A percentile compares a stretch with the other conserved stretches of the same genome.
Conservation (phyloP, 805 yeast genomes). For the Candida verbasci region DNA sequence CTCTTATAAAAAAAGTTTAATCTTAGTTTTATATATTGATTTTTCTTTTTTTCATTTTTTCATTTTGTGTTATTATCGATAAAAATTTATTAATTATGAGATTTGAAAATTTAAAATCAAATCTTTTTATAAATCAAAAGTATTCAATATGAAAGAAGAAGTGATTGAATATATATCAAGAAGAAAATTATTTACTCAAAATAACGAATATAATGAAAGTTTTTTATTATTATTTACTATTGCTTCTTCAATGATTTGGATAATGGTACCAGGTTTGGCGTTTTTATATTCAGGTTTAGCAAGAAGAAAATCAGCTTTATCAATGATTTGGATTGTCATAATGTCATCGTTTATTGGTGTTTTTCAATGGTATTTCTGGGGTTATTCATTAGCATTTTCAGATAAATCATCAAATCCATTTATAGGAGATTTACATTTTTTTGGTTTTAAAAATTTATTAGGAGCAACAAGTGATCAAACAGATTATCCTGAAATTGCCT, state of each 20-base stretch:
- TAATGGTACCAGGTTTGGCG: conserved; percentile 95
- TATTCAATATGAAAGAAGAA: conserved; percentile 5
- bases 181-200: conserved; percentile 32
- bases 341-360: conserved; percentile 69
- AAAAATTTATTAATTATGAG: not conserved
- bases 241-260: conserved; percentile 69
- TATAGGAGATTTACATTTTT: conserved; percentile 80
- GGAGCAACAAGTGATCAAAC: conserved; percentile 34
- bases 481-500: conserved; percentile 76
- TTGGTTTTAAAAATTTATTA: conserved; percentile 76
- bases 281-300: conserved; percentile 90
- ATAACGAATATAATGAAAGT: conserved; percentile 25
- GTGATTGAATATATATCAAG: conserved; percentile 16
- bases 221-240: conserved; percentile 43
- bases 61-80: too few species aligned
- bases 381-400: conserved; percentile 88
- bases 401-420: conserved; percentile 74
- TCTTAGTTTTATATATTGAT: too few species aligned
- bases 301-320: conserved; percentile 82
- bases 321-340: conserved; percentile 77
- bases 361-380: conserved; percentile 98
- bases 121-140: too few species aligned
- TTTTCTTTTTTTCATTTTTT: too few species aligned
- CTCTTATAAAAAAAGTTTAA: too few species aligned
- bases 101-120: not conserved